Conservation (phyloP, 192 early-diverging fungal species). For the Umbelopsis isabellina region DNA sequence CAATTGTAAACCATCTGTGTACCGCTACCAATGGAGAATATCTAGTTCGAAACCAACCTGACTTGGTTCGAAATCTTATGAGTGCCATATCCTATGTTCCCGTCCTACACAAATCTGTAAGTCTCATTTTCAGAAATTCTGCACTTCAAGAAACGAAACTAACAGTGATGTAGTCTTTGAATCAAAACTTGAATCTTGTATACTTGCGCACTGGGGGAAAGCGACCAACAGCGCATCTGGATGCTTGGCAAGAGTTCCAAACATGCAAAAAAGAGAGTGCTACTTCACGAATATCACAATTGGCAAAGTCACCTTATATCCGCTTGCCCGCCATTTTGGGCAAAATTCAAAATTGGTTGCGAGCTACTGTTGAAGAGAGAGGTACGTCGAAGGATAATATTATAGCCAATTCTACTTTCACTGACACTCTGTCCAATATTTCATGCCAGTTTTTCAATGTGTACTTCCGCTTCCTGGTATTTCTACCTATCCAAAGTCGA, state of each 20-base stretch:
- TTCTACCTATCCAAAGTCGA: neutral
- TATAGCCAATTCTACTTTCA: neutral
- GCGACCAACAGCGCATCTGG: neutral
- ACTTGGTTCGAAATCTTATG: conserved; percentile 11
- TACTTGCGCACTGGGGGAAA: neutral
- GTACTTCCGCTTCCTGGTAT: conserved; percentile 15
- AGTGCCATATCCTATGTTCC: conserved; percentile 4
- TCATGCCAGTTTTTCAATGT: neutral
- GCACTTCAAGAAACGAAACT: neutral
- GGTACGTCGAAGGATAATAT: neutral
- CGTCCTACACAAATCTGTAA: conserved; percentile 2
- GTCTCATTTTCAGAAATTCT: neutral
- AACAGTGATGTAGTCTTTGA: neutral
- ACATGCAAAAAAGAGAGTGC: conserved; percentile 2
- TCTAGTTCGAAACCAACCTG: conserved; percentile 12
- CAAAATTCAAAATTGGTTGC: neutral
- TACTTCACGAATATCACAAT: neutral
- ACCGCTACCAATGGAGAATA: neutral
- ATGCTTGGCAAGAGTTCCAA: conserved; percentile 12
- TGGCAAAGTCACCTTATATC: neutral
- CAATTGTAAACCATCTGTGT: neutral
- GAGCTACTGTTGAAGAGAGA: conserved; percentile 9
- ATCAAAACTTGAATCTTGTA: conserved; percentile 11
- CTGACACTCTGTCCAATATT: neutral
- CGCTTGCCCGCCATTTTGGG: neutral